Evolutionary conservation across 306 rosid genomes (phyloP).

Genomic region (Malus domestica): DNA sequence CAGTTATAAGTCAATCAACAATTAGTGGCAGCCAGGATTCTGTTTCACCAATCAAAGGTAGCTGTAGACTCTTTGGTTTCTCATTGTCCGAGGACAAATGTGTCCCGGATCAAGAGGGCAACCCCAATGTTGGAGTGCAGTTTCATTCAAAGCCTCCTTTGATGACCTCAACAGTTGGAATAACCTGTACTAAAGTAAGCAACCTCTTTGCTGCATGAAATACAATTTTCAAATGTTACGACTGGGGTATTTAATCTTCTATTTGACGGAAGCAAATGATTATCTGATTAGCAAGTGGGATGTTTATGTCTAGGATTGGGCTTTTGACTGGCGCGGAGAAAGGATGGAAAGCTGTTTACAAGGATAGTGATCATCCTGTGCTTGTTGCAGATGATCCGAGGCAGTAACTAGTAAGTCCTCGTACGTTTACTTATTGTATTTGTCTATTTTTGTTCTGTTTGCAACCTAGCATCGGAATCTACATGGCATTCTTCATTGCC

Average conservation of each 20-base stretch:
- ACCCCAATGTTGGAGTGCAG: slow-evolving; percentile 48
- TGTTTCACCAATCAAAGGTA: slow-evolving; percentile 52
- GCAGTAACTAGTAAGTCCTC: slow-evolving; percentile 11
- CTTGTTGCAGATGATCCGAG: slow-evolving; percentile 2
- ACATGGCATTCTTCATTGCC: not conserved
- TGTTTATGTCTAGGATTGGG: slow-evolving; percentile 18
- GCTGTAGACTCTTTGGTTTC: slow-evolving; percentile 92
- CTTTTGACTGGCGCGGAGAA: slow-evolving; percentile 18
- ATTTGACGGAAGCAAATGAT: not conserved
- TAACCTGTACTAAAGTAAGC: slow-evolving; percentile 58
- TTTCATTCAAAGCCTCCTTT: slow-evolving; percentile 42
- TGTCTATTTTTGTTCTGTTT: not conserved
- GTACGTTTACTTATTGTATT: not conserved
- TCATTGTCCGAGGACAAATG: slow-evolving; percentile 59
- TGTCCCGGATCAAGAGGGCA: slow-evolving; percentile 35
- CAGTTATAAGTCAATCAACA: slow-evolving; percentile 19
- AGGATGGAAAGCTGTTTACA: slow-evolving; percentile 22
- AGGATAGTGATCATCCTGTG: slow-evolving; percentile 1
- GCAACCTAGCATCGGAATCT: not conserved
- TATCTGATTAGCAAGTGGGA: slow-evolving; percentile 18
- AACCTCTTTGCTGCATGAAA: slow-evolving; percentile 10
- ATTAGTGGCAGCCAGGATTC: slow-evolving; percentile 42
- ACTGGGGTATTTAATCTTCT: not conserved
- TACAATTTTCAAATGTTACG: not conserved
- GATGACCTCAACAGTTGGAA: slow-evolving; percentile 44